Base-by-base conservation (phyloP, 768 basidiomycete genomes). In the Russula abietina region DNA sequence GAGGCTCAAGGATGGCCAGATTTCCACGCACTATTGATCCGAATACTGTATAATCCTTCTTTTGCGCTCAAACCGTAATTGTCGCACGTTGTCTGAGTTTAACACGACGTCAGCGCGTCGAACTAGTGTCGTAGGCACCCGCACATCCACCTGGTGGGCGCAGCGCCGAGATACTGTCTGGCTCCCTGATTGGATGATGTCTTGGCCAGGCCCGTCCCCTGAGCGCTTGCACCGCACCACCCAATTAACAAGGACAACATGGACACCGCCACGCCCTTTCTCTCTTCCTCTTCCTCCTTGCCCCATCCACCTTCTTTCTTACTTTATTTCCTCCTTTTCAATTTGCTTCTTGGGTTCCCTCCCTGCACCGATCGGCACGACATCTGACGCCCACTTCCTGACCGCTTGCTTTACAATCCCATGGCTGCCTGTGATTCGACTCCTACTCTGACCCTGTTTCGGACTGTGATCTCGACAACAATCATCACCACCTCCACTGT, bases 391-490 rank as follows among this genome's bases (percentile, higher is more conserved):
- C 33, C 32, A 16, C 9, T 19, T 28, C 17, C 55, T 22, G 28
- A 59, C 19, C 54, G 26, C 11, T 22, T n/a, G 12, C 41, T 28
- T 55, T 49, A 46, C 41, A n/a, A 24, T 17, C 16, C 55, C 33
- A 68, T 68, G 67, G 61, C 61, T 43, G 16, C 1, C 30, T 68
- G 67, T 52, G 45, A 22, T 32, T 48, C 55, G 3, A 48, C 41
- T 30, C 57, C 67, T 26, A 66, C 61, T 36, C 41, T 63, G 36
- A 68, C 67, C 26, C 46, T 59, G n/a, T 68, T 56, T 33, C 16
- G 53, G 39, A 68, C 65, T 17, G 26, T 51, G 26, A 66, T 36
- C 17, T 68, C 65, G 38, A 60, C 67, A 2, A 58, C 33, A 8
- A 16, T 64, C 26, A n/a, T 61, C 45, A 63, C 61, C 28, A 59